Percentiles rank a stretch among this genome's conserved stretches.
phyloP scores from a whole-genome alignment of 2,329 filamentous ascomycete genomes.

The Nemania bipapillata region DNA sequence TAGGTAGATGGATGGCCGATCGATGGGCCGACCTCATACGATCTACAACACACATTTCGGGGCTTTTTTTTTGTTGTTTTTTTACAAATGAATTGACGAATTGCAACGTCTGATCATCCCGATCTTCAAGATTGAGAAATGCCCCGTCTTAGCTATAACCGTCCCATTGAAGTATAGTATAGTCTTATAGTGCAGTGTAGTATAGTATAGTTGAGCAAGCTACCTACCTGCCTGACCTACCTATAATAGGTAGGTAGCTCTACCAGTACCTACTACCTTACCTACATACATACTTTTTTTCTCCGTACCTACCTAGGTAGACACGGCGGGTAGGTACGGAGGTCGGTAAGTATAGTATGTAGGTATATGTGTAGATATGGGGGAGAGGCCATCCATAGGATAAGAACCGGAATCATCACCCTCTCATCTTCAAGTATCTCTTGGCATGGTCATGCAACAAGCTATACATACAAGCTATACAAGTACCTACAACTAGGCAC shows the following conservation, averaged over 20 bases:
- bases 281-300: too few relatives aligned
- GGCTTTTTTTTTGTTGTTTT: not conserved
- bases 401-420: not conserved
- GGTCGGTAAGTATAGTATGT: not conserved
- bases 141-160: constrained; percentile 7
- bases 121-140: constrained; percentile 12
- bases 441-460: constrained; percentile 26
- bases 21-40: constrained; percentile 30
- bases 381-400: not conserved
- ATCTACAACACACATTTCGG: constrained; percentile 3
- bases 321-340: too few relatives aligned
- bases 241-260: not conserved
- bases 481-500: too few relatives aligned
- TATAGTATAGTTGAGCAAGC: not conserved
- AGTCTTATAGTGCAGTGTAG: not conserved
- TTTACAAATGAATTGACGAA: constrained; percentile 13
- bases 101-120: constrained; percentile 4
- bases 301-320: not conserved
- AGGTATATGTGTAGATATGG: constrained; percentile 1
- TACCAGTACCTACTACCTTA: not conserved
- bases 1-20: not conserved
- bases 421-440: not conserved
- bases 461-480: not conserved
- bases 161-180: not conserved
- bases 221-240: constrained; percentile 1